Evolutionary conservation across 495 filamentous ascomycete species (phyloP).

Genomic region (Penicillium fimorum): DNA sequence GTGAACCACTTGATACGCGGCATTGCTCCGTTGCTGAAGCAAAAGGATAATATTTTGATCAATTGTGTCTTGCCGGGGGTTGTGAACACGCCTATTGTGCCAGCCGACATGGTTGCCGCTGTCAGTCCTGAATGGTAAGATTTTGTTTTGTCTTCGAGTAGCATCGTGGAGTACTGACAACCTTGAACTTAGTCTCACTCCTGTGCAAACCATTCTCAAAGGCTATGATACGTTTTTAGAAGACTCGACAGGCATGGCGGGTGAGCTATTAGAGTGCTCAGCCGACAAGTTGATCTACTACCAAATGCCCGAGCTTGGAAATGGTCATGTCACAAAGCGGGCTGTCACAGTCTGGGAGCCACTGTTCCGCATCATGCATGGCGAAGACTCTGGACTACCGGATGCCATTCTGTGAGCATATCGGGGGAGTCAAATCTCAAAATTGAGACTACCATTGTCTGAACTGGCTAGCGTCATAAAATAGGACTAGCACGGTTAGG

Average conservation of each 20-base stretch:
- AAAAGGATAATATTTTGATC: slow-evolving; percentile 30
- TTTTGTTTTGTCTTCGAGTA: background rate
- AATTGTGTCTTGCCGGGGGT: slow-evolving; percentile 34
- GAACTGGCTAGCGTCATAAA: slow-evolving; percentile 5
- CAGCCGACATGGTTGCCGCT: slow-evolving; percentile 27
- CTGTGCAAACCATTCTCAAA: slow-evolving; percentile 25
- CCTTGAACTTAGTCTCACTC: slow-evolving; percentile 20
- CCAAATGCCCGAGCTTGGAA: slow-evolving; percentile 21
- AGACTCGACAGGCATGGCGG: slow-evolving; percentile 29
- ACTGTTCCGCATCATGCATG: slow-evolving; percentile 30
- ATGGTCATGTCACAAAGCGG: slow-evolving; percentile 28
- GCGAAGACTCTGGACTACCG: slow-evolving; percentile 25
- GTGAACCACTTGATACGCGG: slow-evolving; percentile 31
- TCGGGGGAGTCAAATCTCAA: background rate
- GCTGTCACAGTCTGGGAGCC: slow-evolving; percentile 35
- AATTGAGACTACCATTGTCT: background rate
- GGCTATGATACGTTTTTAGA: slow-evolving; percentile 28
- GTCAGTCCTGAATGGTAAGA: slow-evolving; percentile 30
- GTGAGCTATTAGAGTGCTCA: slow-evolving; percentile 30
- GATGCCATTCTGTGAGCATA: slow-evolving; percentile 25
- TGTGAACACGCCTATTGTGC: slow-evolving; percentile 30
- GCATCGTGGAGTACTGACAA: slow-evolving; percentile 3
- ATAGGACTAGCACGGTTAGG: background rate
- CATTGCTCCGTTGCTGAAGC: slow-evolving; percentile 27
- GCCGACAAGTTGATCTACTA: slow-evolving; percentile 28